Conservation (phyloP, 2,329 filamentous ascomycete genomes). For the Phaeosphaeria sp. region DNA sequence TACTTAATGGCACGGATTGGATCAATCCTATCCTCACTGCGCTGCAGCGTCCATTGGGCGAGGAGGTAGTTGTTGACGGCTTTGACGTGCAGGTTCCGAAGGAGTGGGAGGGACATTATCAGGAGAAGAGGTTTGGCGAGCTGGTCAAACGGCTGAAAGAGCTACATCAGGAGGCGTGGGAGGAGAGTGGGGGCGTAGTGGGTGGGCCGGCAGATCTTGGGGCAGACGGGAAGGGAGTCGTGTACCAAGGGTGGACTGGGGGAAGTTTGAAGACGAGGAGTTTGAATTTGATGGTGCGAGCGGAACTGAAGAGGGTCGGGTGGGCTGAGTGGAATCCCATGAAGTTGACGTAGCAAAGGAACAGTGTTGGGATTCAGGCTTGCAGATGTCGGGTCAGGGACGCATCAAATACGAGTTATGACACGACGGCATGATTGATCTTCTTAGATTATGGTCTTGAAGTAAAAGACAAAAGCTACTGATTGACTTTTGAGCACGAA, state of each 20-base stretch:
- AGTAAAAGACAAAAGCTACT: no score
- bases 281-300: not conserved
- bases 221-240: constrained; percentile 26
- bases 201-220: constrained; percentile 27
- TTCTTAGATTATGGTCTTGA: no score
- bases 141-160: constrained; percentile 25
- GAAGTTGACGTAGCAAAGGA: no score
- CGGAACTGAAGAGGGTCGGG: not conserved
- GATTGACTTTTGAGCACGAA: no score
- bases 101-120: constrained; percentile 33
- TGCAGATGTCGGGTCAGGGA: no score
- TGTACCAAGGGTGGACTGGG: constrained; percentile 24
- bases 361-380: no score
- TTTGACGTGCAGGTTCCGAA: constrained; percentile 34
- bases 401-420: no score
- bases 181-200: constrained; percentile 17
- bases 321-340: constrained; percentile 1
- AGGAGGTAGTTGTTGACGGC: constrained; percentile 37
- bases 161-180: constrained; percentile 25
- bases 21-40: not conserved
- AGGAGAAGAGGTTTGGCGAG: constrained; percentile 22
- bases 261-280: constrained; percentile 7
- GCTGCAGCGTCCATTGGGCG: constrained; percentile 26
- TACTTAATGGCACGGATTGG: constrained; percentile 17
- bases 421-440: no score